Base-by-base conservation (phyloP, 2,329 filamentous ascomycete species). In the Hymenoscyphus occultus region DNA sequence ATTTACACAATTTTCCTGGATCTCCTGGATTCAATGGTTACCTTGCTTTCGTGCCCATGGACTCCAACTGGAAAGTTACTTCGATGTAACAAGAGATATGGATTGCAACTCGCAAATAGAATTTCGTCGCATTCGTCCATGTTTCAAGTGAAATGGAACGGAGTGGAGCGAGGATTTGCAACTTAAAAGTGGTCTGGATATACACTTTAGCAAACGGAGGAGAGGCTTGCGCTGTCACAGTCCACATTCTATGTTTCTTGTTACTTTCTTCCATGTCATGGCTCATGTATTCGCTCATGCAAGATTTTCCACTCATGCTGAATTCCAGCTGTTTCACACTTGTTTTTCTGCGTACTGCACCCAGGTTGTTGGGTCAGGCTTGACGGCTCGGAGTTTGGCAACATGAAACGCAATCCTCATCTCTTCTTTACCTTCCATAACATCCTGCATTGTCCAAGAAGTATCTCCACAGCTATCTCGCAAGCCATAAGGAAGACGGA, bases 111-210 rank as follows among this genome's bases (percentile, higher is more conserved):
- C 48, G 19, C 9, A 54, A 28, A 16, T 54, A 28, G 22, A 54
- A 13, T 28, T 54, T 12, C 48, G 22, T 54, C 48, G 48, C 19
- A 54, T 1, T 28, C 48, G 35, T 6, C 19, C 19, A 54, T 28
- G 48, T 54, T 54, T 54, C 48, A 54, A 54, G 48, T 22, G 19
- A 54, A 51, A 51, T 22, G 45, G n/a, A 51, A 19, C n/a, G n/a
- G 45, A 51, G 45, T 12, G n/a, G 45, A 51, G 19, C n/a, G 45
- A 10, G 45, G 19, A 3, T 51, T 13, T 54, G 9, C 10, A 28
- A 12, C 48, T 54, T 54, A 28, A 10, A 56, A 51, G 31, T 39
- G 35, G 28, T 9, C 40, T 10, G 40, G 54, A 59, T 51, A 35
- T 7, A 40, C 22, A 31, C 19, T 28, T 54, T 54, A 39, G 14